Conservation (phyloP, 2,329 filamentous ascomycete genomes). For the Coniochaeta sp. region DNA sequence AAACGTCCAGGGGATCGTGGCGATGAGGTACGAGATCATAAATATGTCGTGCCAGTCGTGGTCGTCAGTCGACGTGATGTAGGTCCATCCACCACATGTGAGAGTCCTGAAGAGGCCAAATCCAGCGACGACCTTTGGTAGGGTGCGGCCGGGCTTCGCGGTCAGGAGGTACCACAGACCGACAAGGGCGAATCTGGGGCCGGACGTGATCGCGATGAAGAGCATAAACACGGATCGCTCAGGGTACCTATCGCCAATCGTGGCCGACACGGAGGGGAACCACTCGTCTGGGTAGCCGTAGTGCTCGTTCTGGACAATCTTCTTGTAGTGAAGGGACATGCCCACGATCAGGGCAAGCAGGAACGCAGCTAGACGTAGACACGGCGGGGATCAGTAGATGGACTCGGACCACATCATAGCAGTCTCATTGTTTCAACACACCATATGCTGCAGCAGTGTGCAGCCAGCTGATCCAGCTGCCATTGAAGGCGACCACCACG, state of each 20-base stretch:
- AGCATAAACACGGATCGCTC: constrained; percentile 96
- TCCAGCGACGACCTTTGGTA: constrained; percentile 75
- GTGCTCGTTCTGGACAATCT: constrained; percentile 96
- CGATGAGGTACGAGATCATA: constrained; percentile 96
- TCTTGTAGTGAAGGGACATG: constrained; percentile 78
- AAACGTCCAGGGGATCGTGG: constrained; percentile 89
- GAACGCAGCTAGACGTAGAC: constrained; percentile 58
- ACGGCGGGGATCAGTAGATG: constrained; percentile 5
- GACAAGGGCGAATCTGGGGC: constrained; percentile 85
- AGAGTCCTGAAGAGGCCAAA: constrained; percentile 82
- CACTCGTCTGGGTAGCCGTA: constrained; percentile 92
- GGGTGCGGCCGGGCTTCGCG: constrained; percentile 61
- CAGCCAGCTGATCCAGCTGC: constrained; percentile 82
- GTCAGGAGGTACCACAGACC: constrained; percentile 89
- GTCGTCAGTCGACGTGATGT: constrained; percentile 95
- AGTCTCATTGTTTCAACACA: constrained; percentile 41
- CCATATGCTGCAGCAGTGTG: constrained; percentile 82
- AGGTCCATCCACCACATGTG: constrained; percentile 96
- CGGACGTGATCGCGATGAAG: constrained; percentile 93
- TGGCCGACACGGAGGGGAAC: constrained; percentile 94
- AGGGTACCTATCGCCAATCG: constrained; percentile 94
- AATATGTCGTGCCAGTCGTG: constrained; percentile 99
- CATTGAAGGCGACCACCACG: constrained; percentile 61
- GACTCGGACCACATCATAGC: neutral
- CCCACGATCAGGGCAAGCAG: constrained; percentile 79